phyloP scores from a whole-genome alignment of 331 rosid species.

The Quercus phellos region DNA sequence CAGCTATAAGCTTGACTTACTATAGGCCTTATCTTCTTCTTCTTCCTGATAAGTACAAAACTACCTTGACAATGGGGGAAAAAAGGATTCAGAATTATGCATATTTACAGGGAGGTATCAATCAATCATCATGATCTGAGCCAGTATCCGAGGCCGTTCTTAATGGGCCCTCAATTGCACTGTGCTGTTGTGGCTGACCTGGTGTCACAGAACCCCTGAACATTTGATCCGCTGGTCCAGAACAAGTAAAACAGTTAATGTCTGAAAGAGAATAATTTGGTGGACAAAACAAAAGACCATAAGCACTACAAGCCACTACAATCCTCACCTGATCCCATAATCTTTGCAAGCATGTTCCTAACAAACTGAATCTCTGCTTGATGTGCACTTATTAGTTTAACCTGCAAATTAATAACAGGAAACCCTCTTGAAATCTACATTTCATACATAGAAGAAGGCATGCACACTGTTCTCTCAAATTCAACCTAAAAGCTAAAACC shows the following conservation, averaged over 20 bases:
- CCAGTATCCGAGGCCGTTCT: slow-evolving; percentile 24
- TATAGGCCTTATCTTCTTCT: neutral
- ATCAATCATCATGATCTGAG: slow-evolving; percentile 30
- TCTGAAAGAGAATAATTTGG: neutral
- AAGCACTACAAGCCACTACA: neutral
- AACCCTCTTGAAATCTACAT: neutral
- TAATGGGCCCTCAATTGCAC: slow-evolving; percentile 40
- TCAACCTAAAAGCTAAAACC: neutral
- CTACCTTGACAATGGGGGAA: neutral
- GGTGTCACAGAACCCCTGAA: slow-evolving; percentile 30
- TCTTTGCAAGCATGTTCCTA: slow-evolving; percentile 35
- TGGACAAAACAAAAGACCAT: neutral
- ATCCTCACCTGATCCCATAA: slow-evolving; percentile 63
- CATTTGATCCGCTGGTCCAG: slow-evolving; percentile 29
- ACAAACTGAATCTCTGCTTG: slow-evolving; percentile 57
- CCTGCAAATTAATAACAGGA: slow-evolving; percentile 39
- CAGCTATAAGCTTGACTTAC: neutral
- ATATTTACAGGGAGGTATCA: neutral
- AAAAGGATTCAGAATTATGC: neutral
- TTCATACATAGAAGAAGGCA: neutral
- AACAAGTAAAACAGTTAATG: neutral
- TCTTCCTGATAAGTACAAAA: neutral
- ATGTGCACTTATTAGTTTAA: slow-evolving; percentile 48
- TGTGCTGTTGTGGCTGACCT: slow-evolving; percentile 16
- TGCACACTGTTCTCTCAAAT: neutral